Evolutionary conservation across 2,329 filamentous ascomycete species (phyloP), one percentile per base, ranked within the genome.

Genomic region (Paecilomyces variotii): DNA sequence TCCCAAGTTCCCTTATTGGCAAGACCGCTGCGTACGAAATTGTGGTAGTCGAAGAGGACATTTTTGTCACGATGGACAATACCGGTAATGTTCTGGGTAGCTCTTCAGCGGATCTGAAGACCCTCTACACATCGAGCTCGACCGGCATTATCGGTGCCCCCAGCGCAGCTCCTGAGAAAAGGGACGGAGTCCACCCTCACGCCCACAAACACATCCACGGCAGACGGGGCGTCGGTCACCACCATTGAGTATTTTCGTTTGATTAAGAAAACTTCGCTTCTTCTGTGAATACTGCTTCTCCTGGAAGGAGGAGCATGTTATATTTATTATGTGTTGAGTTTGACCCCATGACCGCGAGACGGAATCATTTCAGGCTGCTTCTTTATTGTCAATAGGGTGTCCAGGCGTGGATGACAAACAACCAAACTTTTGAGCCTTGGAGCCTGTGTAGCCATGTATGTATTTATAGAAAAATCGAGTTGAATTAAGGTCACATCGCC

Each of bases 21-120:
- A 19, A 19, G 5, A 45, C n/a, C 3, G 55, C 69, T 51, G 68
- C 65, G 1, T 64, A 69, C 34, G 67, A 68, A 19, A 58, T 69
- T n/a, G 60, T 73, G 19, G 71, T 68, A 32, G 52, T 74, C 2
- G 61, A 72, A 45, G 64, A 68, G 24, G 64, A 71, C 19, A 59
- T 73, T 11, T 57, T 68, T 10, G 62, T 74, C 35, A 28, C 67
- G 24, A 59, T 71, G 24, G 67, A 71, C 45, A 63, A 57, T 4
- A 56, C 68, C 6, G 68, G 68, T 27, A 58, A 60, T 2, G 64
- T 65, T 0, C 58, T 68, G 49, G 57, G 62, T 53, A 74, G 71
- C 4, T 63, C 57, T 52, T 67, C 67, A 12, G 69, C 66, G 9
- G 53, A 49, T 5, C 6, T 60, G 2, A 62, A 62, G 35, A 67